Base-by-base conservation (phyloP, 176 grass and related monocot genomes). In the Aechmea fasciata region DNA sequence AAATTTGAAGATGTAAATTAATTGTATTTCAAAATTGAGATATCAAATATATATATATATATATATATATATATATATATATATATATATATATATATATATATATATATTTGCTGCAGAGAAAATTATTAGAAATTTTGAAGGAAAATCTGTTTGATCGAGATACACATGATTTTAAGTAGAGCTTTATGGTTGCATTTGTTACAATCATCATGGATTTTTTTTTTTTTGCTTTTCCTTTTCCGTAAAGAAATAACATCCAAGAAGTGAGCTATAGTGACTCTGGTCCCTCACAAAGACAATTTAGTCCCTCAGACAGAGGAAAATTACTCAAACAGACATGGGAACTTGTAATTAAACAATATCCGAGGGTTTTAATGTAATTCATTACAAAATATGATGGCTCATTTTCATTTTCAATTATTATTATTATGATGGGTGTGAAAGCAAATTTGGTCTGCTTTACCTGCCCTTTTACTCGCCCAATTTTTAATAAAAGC, bases 381-480 rank as follows among this genome's bases (percentile, higher is more conserved):
- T 66, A 41, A 66, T n/a, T 66, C 13, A 41, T 9, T 26, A 26
- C 25, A 26, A 26, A 1, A 26, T 26, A 26, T 26, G 25, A 26
- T 26, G 25, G 25, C 25, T 26, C 25, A n/a, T n/a, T n/a, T n/a
- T n/a, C n/a, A n/a, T 26, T 26, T 9, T 67, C 11, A 8, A 18
- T 48, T 47, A 20, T 8, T 67, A 47, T 47, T 49, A 67, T 67
- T 67, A 67, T 67, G 19, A 11, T 65, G 9, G 15, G 41, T 67
- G 10, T 33, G 41, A 78, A 83, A 81, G 82, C 89, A 85, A 87
- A 87, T 87, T 85, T 51, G 76, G 84, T 76, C 76, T 85, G 87
- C 87, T 87, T 87, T 95, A 95, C 69, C 83, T 90, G 79, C 79
- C 77, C 52, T 69, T 81, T 79, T 73, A 64, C 75, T 72, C 14